These are phyloP conservation scores for Nissolia schottii DNA, from an alignment of 306 rosid species.

Conservation along the genomic window DNA sequence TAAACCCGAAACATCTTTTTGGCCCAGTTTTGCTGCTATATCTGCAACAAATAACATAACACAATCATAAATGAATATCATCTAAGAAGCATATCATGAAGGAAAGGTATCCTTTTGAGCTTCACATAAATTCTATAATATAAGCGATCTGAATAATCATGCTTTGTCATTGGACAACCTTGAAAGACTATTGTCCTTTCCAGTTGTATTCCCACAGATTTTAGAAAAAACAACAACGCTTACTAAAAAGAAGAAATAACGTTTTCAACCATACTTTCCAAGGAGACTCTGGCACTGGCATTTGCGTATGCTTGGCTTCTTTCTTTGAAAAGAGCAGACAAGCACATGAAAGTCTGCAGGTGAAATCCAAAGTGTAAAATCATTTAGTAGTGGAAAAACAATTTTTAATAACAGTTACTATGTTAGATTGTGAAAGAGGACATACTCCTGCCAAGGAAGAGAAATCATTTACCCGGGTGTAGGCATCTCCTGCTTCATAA, in stretches of 20 bases:
- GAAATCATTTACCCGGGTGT: constrained; percentile 43
- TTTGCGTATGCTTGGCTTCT: constrained; percentile 67
- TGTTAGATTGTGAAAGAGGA: not conserved
- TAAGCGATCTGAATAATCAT: not conserved
- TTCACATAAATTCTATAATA: not conserved
- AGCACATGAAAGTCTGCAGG: constrained; percentile 53
- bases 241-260: not conserved
- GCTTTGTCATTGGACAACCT: not conserved
- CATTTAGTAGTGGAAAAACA: not conserved
- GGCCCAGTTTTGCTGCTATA: constrained; percentile 57
- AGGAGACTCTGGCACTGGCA: constrained; percentile 63
- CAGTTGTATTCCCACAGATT: not conserved
- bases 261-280: constrained; percentile 51
- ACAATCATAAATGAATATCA: not conserved
- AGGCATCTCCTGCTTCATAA: constrained; percentile 54
- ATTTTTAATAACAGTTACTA: not conserved
- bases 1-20: constrained; percentile 45
- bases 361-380: constrained; percentile 17
- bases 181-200: not conserved
- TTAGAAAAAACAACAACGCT: not conserved
- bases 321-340: constrained; percentile 60
- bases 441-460: not conserved
- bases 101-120: not conserved
- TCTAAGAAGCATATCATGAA: not conserved
- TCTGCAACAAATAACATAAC: constrained; percentile 38